Conservation (phyloP, 164 flowering plant species). For the Akebia trifoliata region DNA sequence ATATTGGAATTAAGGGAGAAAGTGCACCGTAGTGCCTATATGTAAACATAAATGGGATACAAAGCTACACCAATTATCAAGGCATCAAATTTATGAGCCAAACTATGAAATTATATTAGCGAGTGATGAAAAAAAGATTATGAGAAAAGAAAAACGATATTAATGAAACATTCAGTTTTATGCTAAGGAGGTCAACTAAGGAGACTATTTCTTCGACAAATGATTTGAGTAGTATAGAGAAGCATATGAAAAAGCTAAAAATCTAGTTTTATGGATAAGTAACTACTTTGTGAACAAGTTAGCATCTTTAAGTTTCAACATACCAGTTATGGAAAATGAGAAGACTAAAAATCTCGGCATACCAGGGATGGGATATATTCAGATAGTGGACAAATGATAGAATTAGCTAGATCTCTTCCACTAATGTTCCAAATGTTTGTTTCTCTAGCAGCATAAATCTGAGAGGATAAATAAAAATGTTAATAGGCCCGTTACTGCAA, state of each 20-base stretch:
- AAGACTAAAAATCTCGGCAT: neutral
- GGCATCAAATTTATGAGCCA: too few relatives aligned
- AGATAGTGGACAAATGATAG: slow-evolving; percentile 28
- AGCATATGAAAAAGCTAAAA: neutral
- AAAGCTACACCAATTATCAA: too few relatives aligned
- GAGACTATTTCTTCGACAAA: neutral
- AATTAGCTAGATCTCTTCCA: slow-evolving; percentile 36
- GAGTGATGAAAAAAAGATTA: too few relatives aligned
- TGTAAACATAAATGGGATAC: too few relatives aligned
- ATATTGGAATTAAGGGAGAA: too few relatives aligned
- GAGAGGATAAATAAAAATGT: slow-evolving; percentile 1
- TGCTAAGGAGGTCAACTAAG: neutral
- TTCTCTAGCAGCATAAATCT: slow-evolving; percentile 50
- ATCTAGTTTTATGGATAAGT: neutral
- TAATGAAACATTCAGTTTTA: too few relatives aligned
- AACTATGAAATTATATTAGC: neutral
- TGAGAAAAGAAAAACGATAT: too few relatives aligned
- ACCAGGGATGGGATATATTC: slow-evolving; percentile 41
- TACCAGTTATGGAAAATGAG: slow-evolving; percentile 2
- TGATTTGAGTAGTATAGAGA: neutral
- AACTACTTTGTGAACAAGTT: neutral
- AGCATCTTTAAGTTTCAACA: neutral
- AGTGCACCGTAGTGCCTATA: too few relatives aligned
- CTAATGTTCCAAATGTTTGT: slow-evolving; percentile 24
- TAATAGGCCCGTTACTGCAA: neutral